Conservation (phyloP, 768 basidiomycete species). For the Leccinellum rugosiceps region DNA sequence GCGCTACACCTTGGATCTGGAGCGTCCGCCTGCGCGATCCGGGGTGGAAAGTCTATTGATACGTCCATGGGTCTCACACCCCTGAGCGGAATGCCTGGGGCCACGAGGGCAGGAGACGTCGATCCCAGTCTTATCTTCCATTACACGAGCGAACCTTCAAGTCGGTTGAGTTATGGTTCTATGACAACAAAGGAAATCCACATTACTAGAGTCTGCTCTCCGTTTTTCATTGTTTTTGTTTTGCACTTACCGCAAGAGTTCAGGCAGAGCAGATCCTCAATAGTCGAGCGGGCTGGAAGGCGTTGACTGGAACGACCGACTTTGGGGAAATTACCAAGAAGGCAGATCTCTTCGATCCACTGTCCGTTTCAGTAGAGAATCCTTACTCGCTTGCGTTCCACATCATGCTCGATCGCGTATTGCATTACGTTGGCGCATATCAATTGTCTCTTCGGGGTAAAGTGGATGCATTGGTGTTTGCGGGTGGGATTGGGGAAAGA, state of each 20-base stretch:
- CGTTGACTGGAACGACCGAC: constrained; percentile 77
- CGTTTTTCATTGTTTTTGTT: neutral
- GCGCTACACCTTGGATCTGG: constrained; percentile 90
- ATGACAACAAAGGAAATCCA: constrained; percentile 43
- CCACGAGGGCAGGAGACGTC: constrained; percentile 78
- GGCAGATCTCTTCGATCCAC: constrained; percentile 28
- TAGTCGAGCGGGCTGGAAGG: constrained; percentile 73
- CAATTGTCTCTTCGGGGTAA: constrained; percentile 63
- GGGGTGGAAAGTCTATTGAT: constrained; percentile 70
- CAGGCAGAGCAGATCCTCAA: constrained; percentile 74
- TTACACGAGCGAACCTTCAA: constrained; percentile 51
- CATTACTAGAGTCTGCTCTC: constrained; percentile 44
- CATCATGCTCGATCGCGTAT: constrained; percentile 73
- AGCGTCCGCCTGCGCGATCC: constrained; percentile 77
- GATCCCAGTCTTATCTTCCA: constrained; percentile 91
- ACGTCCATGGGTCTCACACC: constrained; percentile 91
- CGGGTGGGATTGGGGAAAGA: constrained; percentile 86
- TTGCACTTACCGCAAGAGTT: neutral
- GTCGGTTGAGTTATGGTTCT: constrained; percentile 50
- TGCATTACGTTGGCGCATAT: constrained; percentile 72
- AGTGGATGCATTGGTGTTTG: constrained; percentile 80
- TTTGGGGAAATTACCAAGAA: constrained; percentile 64
- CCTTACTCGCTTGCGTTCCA: constrained; percentile 48
- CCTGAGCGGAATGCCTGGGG: constrained; percentile 83
- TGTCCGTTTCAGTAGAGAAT: constrained; percentile 28